Evolutionary conservation across 805 yeast genomes (phyloP).

Genomic region (Tetrapisispora taiwanensis): DNA sequence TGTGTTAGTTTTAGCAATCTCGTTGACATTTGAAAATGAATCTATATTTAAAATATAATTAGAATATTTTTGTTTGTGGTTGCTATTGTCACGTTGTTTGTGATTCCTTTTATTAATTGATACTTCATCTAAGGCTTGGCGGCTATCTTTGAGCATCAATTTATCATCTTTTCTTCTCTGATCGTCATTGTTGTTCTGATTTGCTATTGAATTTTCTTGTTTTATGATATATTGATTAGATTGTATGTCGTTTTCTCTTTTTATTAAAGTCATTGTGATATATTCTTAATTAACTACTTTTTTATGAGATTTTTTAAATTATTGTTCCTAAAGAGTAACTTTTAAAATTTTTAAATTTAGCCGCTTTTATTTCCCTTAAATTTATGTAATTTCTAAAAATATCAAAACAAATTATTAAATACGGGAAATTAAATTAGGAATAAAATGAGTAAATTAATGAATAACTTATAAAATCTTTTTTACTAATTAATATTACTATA

Average conservation of each 20-base stretch:
- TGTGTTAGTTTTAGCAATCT: not conserved
- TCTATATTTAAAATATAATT: conserved; percentile 5
- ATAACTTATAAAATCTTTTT: not conserved
- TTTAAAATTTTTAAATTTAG: too few relatives aligned
- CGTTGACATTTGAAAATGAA: not conserved
- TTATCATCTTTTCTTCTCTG: not conserved
- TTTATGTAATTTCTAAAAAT: too few relatives aligned
- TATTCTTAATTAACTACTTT: not conserved
- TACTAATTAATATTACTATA: not conserved
- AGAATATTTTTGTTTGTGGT: conserved; percentile 7
- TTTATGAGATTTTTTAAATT: too few relatives aligned
- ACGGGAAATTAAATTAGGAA: too few relatives aligned
- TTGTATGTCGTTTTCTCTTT: not conserved
- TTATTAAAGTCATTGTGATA: not conserved
- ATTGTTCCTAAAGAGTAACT: too few relatives aligned
- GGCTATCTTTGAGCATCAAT: conserved; percentile 7
- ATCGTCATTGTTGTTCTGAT: not conserved
- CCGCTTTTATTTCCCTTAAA: too few relatives aligned
- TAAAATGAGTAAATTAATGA: too few relatives aligned
- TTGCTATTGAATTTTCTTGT: not conserved
- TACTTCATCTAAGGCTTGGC: conserved; percentile 16
- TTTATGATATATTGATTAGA: not conserved
- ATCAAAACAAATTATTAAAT: too few relatives aligned
- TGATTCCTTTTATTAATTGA: conserved; percentile 6
- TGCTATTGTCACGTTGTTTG: conserved; percentile 4